Evolutionary conservation across 139 green algal species (phyloP), one percentile per base, ranked within the genome.

Genomic region (Pleodorina starrii): DNA sequence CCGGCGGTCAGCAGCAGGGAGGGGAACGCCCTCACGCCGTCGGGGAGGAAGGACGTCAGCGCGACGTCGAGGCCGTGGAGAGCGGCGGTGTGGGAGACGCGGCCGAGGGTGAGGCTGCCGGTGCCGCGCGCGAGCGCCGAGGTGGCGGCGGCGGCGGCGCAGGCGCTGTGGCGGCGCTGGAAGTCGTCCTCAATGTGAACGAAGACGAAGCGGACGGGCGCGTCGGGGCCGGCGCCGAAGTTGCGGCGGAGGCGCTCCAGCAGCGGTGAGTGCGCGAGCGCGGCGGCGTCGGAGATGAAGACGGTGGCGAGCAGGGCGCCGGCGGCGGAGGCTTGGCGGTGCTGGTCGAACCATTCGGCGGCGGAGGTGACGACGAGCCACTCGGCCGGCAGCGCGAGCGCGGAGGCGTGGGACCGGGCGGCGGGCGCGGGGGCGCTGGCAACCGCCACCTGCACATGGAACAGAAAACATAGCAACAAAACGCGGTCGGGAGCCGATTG

Each of bases 271-370:
- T 87, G 81, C 43, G 43, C 81, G n/a, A 21, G 17, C 16, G 43
- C 43, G 60, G 81, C 81, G 27, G 66, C 66, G 81, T 77, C 63
- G n/a, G 81, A 87, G 4, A 87, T 16, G n/a, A 87, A 87, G 19
- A 87, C 63, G 63, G 81, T 87, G 16, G 81, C 81, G 59, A 87
- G 81, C 29, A 87, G 60, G 1, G 21, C 43, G 14, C 63, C 60
- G n/a, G 60, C n/a, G 11, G 60, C 63, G 44, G n/a, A 23, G 27
- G 80, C 80, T 38, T 44, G 80, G n/a, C 80, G 80, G 80, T 86
- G 27, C 60, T 51, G 59, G 2, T 86, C 80, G 43, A 76, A 76
- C 80, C 80, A 86, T 36, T 86, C 50, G 12, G 80, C 40, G 29
- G 80, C 59, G 25, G 80, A 86, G 27, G 40, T 35, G 19, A 44